Percentiles rank a stretch among this genome's conserved stretches.
Evolutionary conservation across 805 yeast species (phyloP).

Genomic region (Torulaspora franciscae): DNA sequence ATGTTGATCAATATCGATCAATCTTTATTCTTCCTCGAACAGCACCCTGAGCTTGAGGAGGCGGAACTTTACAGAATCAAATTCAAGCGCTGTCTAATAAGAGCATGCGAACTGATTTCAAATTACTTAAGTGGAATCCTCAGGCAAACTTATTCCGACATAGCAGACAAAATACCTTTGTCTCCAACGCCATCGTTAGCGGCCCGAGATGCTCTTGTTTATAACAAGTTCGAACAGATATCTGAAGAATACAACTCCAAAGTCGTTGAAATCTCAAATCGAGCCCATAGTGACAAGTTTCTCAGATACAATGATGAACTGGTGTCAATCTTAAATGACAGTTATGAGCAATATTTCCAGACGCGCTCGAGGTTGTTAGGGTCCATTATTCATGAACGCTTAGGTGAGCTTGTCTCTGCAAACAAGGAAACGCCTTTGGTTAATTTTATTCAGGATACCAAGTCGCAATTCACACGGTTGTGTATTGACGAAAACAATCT

Average conservation of each 20-base stretch:
- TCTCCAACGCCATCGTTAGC: conserved; percentile 32
- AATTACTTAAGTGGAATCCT: conserved; percentile 51
- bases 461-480: conserved; percentile 55
- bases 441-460: conserved; percentile 56
- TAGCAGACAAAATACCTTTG: conserved; percentile 25
- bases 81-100: conserved; percentile 76
- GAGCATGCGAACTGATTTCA: conserved; percentile 70
- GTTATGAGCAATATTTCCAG: conserved; percentile 57
- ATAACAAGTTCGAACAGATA: conserved; percentile 55
- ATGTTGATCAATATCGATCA: conserved; percentile 57
- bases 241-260: conserved; percentile 38
- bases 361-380: conserved; percentile 49
- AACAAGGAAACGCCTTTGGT: conserved; percentile 39
- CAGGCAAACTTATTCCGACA: conserved; percentile 34
- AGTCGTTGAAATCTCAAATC: conserved; percentile 37
- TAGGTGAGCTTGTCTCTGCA: conserved; percentile 29
- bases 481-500: conserved; percentile 57
- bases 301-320: conserved; percentile 58
- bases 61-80: conserved; percentile 62
- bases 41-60: conserved; percentile 60
- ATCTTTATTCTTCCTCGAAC: conserved; percentile 56
- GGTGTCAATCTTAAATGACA: conserved; percentile 46
- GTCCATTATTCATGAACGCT: conserved; percentile 38
- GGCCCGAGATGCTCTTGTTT: conserved; percentile 58
- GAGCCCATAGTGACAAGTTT: conserved; percentile 32